Evolutionary conservation across 257 asterid genomes (phyloP).

Genomic region (Prunella vulgaris): DNA sequence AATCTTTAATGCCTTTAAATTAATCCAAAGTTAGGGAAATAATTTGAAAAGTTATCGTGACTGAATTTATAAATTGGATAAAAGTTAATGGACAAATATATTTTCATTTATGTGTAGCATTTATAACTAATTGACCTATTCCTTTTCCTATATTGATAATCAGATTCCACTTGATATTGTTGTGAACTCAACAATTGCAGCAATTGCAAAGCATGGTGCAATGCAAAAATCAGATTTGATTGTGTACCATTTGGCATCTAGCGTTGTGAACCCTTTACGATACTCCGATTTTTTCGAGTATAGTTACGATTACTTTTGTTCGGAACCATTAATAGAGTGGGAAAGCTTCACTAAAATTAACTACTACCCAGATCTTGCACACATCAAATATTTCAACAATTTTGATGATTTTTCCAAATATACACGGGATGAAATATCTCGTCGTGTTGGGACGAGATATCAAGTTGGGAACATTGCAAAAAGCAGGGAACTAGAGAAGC

Average conservation of each 20-base stretch:
- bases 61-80: no score
- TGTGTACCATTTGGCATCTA: constrained; percentile 22
- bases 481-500: background rate
- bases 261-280: constrained; percentile 2
- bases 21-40: no score
- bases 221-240: background rate
- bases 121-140: background rate
- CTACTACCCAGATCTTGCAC: background rate
- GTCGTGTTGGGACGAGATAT: no score
- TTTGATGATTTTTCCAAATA: constrained; percentile 9
- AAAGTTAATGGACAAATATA: no score
- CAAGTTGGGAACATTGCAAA: background rate
- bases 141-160: background rate
- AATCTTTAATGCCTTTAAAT: no score
- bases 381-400: constrained; percentile 3
- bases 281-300: background rate
- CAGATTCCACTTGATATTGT: no score
- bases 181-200: no score
- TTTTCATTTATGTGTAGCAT: no score
- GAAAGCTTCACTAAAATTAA: background rate
- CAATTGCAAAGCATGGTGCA: constrained; percentile 3
- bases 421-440: constrained; percentile 10
- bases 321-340: background rate
- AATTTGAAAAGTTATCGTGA: no score
- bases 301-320: constrained; percentile 6